Percentiles rank a stretch among this genome's conserved stretches.
Evolutionary conservation across 1,139 yeast species (phyloP).

Genomic region (Yamadazyma aaseri): DNA sequence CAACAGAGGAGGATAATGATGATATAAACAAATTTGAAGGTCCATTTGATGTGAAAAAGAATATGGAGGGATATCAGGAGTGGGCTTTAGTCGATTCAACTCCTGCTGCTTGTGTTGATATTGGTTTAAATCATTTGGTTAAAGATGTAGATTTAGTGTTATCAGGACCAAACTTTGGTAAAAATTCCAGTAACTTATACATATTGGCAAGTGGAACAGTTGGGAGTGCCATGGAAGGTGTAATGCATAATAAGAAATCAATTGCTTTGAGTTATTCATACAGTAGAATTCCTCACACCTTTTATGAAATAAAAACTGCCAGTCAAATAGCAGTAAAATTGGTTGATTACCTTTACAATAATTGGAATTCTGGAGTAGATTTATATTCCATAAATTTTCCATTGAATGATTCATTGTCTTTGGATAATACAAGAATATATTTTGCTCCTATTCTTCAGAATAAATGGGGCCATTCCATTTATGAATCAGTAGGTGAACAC

Average conservation of each 20-base stretch:
- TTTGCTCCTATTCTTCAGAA: slow-evolving; percentile 80
- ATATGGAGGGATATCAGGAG: slow-evolving; percentile 50
- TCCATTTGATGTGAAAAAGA: slow-evolving; percentile 55
- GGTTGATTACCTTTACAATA: slow-evolving; percentile 53
- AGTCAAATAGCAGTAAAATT: slow-evolving; percentile 65
- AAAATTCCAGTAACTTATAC: slow-evolving; percentile 88
- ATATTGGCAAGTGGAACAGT: slow-evolving; percentile 94
- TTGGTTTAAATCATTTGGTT: slow-evolving; percentile 77
- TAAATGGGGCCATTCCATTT: slow-evolving; percentile 65
- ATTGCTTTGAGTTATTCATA: slow-evolving; percentile 86
- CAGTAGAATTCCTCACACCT: slow-evolving; percentile 53
- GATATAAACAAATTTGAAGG: slow-evolving; percentile 58
- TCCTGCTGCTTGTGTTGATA: slow-evolving; percentile 93
- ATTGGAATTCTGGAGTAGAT: slow-evolving; percentile 49
- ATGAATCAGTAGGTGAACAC: slow-evolving; percentile 26
- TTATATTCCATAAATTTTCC: slow-evolving; percentile 87
- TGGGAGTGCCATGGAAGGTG: slow-evolving; percentile 96
- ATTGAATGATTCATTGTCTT: slow-evolving; percentile 49
- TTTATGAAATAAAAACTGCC: slow-evolving; percentile 59
- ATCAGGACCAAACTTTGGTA: slow-evolving; percentile 94
- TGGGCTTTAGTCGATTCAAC: slow-evolving; percentile 90
- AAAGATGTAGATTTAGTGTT: slow-evolving; percentile 68
- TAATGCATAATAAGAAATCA: slow-evolving; percentile 70
- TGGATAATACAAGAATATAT: slow-evolving; percentile 55
- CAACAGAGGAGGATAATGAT: slow-evolving; percentile 26